Conservation (phyloP, 2,329 filamentous ascomycete species). For the Colletotrichum brevisporum region DNA sequence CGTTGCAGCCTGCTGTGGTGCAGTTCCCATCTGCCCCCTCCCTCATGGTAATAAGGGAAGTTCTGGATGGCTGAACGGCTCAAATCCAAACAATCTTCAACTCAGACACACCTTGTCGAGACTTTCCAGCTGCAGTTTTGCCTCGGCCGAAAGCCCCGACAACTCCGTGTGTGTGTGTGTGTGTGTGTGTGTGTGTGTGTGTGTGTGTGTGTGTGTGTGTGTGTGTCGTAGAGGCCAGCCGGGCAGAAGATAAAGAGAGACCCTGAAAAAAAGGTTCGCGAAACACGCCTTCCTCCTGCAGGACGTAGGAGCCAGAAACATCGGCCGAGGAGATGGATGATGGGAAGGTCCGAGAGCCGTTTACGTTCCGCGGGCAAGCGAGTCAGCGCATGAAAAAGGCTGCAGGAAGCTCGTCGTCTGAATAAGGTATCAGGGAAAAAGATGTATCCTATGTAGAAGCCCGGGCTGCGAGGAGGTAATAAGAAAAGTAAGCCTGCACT, state of each 20-base stretch:
- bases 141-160: conserved; percentile 17
- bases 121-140: not conserved
- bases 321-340: conserved; percentile 21
- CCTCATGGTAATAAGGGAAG: not conserved
- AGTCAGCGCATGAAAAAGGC: conserved; percentile 25
- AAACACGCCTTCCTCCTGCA: conserved; percentile 7
- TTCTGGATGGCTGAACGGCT: not conserved
- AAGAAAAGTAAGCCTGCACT: not conserved
- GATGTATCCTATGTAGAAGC: not conserved
- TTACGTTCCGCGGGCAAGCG: conserved; percentile 27
- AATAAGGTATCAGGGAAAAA: conserved; percentile 25
- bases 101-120: too few species aligned
- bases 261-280: conserved; percentile 33
- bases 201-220: too few species aligned
- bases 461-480: not conserved
- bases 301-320: conserved; percentile 11
- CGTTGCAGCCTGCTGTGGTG: conserved; percentile 9
- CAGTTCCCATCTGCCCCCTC: conserved; percentile 3
- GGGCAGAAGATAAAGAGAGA: not conserved
- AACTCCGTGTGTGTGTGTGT: too few species aligned
- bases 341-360: conserved; percentile 23
- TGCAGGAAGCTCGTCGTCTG: conserved; percentile 30
- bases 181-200: too few species aligned
- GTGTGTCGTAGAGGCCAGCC: conserved; percentile 1
- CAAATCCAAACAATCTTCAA: too few species aligned